Conservation (phyloP, 768 basidiomycete species). For the Podaxis sp. region DNA sequence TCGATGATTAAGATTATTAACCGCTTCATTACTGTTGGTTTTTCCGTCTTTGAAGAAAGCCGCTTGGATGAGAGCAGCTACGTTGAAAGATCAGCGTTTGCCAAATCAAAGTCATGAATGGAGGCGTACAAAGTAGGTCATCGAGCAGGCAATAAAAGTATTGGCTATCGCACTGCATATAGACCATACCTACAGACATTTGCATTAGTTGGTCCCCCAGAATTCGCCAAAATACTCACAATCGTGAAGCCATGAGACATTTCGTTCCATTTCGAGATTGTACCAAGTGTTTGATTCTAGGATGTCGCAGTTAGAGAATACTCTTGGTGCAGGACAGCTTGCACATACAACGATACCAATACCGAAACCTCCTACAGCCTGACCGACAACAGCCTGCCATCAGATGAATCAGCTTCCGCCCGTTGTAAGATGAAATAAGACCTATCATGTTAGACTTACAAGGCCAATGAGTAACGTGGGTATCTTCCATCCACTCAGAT, state of each 20-base stretch:
- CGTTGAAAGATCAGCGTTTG: constrained; percentile 18
- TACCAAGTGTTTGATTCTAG: constrained; percentile 13
- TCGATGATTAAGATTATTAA: constrained; percentile 8
- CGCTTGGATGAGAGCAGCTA: not conserved
- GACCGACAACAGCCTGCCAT: not conserved
- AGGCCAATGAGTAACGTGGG: not conserved
- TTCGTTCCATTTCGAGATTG: not conserved
- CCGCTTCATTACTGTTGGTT: not conserved
- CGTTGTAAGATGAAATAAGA: not conserved
- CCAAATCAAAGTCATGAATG: not conserved
- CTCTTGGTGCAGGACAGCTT: not conserved
- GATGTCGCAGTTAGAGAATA: not conserved
- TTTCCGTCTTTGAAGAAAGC: not conserved
- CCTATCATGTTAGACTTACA: not conserved
- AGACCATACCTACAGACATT: not conserved
- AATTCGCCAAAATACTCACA: not conserved
- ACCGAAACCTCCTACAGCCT: constrained; percentile 10
- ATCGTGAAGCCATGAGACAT: constrained; percentile 6
- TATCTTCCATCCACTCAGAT: constrained; percentile 5
- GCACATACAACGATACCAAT: constrained; percentile 11
- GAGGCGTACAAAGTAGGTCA: constrained; percentile 5
- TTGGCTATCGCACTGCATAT: constrained; percentile 7
- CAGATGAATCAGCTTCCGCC: not conserved
- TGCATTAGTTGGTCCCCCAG: not conserved
- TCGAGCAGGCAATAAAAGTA: constrained; percentile 5